A percentile compares a stretch with the other conserved stretches of the same genome.
These are phyloP conservation scores for Starmerella powellii DNA, from an alignment of 805 yeast species.

Conservation along the genomic window DNA sequence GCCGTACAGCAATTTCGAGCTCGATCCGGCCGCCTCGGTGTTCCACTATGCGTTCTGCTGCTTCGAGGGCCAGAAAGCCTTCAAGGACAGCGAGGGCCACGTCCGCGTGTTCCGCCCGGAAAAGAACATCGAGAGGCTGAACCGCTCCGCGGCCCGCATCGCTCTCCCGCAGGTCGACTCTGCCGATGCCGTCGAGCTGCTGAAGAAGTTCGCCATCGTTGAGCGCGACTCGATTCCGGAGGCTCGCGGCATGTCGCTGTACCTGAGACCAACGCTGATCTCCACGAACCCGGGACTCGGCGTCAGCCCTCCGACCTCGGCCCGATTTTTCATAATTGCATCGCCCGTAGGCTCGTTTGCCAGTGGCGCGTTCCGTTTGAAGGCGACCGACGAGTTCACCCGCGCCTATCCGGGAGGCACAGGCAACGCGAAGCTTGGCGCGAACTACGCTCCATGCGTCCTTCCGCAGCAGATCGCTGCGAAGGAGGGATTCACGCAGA, in stretches of 20 bases:
- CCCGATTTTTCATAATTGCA: constrained; percentile 72
- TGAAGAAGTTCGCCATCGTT: constrained; percentile 59
- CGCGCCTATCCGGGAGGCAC: constrained; percentile 99
- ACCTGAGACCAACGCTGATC: constrained; percentile 88
- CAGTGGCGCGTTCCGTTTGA: constrained; percentile 84
- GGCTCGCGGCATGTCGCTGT: constrained; percentile 79
- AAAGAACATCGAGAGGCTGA: constrained; percentile 85
- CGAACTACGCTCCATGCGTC: constrained; percentile 93
- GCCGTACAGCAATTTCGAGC: constrained; percentile 63
- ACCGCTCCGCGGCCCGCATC: constrained; percentile 77
- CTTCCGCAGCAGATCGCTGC: constrained; percentile 86
- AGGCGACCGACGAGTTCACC: constrained; percentile 90
- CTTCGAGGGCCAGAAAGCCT: constrained; percentile 94
- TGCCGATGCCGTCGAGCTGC: constrained; percentile 61
- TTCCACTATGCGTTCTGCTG: constrained; percentile 92
- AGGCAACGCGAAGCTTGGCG: constrained; percentile 93
- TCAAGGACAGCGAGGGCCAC: constrained; percentile 44
- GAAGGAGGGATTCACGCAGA: constrained; percentile 82
- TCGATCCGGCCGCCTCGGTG: constrained; percentile 86
- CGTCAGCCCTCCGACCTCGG: constrained; percentile 69
- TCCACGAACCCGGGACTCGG: constrained; percentile 86
- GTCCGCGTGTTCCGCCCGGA: constrained; percentile 82
- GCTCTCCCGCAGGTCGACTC: constrained; percentile 77
- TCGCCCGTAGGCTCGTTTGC: constrained; percentile 97
- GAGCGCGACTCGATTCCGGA: constrained; percentile 74